These are phyloP conservation scores for Rhodotorula kratochvilovae DNA, from an alignment of 768 basidiomycete species.

Conservation along the genomic window DNA sequence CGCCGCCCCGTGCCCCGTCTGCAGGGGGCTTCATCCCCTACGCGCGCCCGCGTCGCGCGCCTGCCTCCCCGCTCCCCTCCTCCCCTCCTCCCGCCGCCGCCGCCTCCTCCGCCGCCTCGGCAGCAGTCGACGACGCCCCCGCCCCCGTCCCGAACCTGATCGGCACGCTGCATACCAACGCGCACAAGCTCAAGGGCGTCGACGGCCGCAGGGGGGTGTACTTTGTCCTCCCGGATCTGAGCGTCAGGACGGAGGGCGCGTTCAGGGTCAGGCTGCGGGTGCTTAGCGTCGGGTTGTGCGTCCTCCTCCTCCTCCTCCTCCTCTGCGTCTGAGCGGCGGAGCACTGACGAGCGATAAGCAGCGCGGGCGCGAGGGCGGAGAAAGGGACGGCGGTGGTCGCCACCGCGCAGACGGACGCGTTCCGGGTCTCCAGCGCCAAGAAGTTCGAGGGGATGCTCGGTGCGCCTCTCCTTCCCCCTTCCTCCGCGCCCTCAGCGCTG, in stretches of 20 bases:
- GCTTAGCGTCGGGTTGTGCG: slow-evolving; percentile 88
- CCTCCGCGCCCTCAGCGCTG: neutral
- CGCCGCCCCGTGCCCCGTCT: neutral
- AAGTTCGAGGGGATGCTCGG: slow-evolving; percentile 91
- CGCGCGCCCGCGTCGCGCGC: slow-evolving; percentile 35
- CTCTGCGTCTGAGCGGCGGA: neutral
- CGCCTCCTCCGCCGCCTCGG: neutral
- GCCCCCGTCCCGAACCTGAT: slow-evolving; percentile 60
- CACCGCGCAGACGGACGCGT: slow-evolving; percentile 73
- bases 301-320: slow-evolving; percentile 34
- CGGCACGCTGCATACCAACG: slow-evolving; percentile 80
- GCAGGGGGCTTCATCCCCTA: slow-evolving; percentile 54
- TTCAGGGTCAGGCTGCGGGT: slow-evolving; percentile 82
- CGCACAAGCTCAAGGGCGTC: slow-evolving; percentile 67
- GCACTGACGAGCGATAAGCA: neutral
- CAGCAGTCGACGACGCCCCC: no score
- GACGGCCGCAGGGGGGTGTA: slow-evolving; percentile 82
- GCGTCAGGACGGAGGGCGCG: slow-evolving; percentile 84
- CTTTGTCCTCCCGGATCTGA: slow-evolving; percentile 91
- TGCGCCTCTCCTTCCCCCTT: slow-evolving; percentile 42
- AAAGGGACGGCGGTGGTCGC: slow-evolving; percentile 69
- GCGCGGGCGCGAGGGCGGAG: neutral
- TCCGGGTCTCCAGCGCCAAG: slow-evolving; percentile 86
- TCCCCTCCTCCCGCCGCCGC: neutral
- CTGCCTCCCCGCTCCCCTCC: slow-evolving; percentile 37